Percentiles rank a stretch among this genome's conserved stretches.
phyloP scores from a whole-genome alignment of 2,329 filamentous ascomycete species.

The Tolypocladium cylindrosporum region DNA sequence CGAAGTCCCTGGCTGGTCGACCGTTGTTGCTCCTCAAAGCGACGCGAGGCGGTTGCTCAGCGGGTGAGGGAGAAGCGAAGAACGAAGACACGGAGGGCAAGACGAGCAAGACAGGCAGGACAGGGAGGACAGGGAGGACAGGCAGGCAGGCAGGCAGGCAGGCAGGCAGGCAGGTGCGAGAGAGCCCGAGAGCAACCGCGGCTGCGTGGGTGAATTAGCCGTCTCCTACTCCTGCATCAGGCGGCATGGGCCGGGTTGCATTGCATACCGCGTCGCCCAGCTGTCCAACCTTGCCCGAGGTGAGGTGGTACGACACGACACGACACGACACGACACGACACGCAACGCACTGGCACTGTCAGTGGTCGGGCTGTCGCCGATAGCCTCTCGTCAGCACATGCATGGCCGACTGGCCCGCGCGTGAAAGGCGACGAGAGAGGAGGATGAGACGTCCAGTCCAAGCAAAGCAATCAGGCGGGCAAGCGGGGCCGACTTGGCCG shows the following conservation, averaged over 20 bases:
- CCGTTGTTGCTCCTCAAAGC: neutral
- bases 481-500: neutral
- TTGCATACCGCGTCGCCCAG: neutral
- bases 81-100: neutral
- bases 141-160: neutral
- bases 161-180: neutral
- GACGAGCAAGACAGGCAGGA: neutral
- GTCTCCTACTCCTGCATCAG: neutral
- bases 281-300: neutral
- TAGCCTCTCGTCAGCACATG: neutral
- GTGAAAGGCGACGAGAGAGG: neutral
- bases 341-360: neutral
- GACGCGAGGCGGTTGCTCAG: neutral
- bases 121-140: slow-evolving; percentile 1
- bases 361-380: neutral
- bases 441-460: neutral
- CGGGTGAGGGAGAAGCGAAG: neutral
- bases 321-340: neutral
- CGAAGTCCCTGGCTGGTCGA: no score
- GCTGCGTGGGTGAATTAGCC: neutral
- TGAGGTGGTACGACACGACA: neutral
- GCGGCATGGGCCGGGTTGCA: neutral
- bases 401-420: neutral
- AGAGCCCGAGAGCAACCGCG: neutral
- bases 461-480: neutral